Percentiles rank a stretch among this genome's conserved stretches.
phyloP scores from a whole-genome alignment of 2,329 filamentous ascomycete genomes.

The Fonsecaea pedrosoi region DNA sequence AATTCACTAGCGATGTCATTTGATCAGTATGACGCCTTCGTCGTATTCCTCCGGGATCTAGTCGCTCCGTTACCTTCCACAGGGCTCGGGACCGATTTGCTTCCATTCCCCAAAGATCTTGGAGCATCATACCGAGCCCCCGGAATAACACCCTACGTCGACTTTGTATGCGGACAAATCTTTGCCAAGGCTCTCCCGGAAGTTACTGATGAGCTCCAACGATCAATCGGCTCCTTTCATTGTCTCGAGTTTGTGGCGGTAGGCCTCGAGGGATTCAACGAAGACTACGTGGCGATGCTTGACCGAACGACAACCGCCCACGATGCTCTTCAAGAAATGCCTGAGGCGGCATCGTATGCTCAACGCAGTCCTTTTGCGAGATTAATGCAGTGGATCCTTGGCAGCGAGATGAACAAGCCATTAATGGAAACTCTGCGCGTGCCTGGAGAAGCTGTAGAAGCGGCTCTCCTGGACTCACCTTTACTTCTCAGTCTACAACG shows the following conservation, averaged over 20 bases:
- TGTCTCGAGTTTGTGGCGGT: constrained; percentile 83
- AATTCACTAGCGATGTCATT: constrained; percentile 77
- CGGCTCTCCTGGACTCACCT: constrained; percentile 77
- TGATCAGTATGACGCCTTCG: constrained; percentile 84
- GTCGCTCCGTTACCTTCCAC: constrained; percentile 64
- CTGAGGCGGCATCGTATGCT: constrained; percentile 69
- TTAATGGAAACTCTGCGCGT: constrained; percentile 82
- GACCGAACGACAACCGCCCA: constrained; percentile 24
- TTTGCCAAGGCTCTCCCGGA: constrained; percentile 73
- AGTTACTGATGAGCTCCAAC: constrained; percentile 70
- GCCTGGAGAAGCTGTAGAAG: constrained; percentile 73
- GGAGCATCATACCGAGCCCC: constrained; percentile 78
- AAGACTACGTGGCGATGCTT: constrained; percentile 71
- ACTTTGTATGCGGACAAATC: constrained; percentile 83
- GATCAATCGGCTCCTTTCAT: constrained; percentile 74
- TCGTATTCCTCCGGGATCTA: constrained; percentile 76
- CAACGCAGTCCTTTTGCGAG: constrained; percentile 89
- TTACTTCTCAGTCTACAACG: constrained; percentile 78
- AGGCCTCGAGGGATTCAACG: constrained; percentile 87
- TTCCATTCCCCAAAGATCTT: constrained; percentile 87
- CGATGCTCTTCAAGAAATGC: constrained; percentile 25
- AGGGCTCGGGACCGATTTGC: constrained; percentile 62
- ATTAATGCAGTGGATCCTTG: constrained; percentile 98
- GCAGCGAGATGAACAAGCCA: constrained; percentile 81
- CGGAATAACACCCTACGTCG: constrained; percentile 90